A percentile compares a stretch with the other conserved stretches of the same genome.
phyloP scores from a whole-genome alignment of 495 filamentous ascomycete genomes.

The Stereocaulon alpinum region DNA sequence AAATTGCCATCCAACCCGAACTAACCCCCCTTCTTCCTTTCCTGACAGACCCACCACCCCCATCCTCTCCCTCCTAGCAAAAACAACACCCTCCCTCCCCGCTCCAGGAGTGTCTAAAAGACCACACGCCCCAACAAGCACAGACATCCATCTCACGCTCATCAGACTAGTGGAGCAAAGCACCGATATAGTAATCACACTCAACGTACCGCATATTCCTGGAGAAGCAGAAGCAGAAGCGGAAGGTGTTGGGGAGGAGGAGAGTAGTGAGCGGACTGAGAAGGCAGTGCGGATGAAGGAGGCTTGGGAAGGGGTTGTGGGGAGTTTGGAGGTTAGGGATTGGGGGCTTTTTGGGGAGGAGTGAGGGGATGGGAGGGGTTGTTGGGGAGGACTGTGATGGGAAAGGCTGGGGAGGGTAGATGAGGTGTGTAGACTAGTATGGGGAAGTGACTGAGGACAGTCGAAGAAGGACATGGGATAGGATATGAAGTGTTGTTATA shows the following conservation, averaged over 20 bases:
- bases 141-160: slow-evolving; percentile 49
- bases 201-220: slow-evolving; percentile 73
- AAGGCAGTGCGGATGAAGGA: background rate
- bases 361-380: background rate
- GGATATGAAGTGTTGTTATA: too few species aligned
- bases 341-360: slow-evolving; percentile 65
- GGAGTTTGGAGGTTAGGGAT: slow-evolving; percentile 64
- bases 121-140: slow-evolving; percentile 35
- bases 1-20: background rate
- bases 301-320: slow-evolving; percentile 40
- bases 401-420: too few species aligned
- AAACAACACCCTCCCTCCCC: slow-evolving; percentile 18
- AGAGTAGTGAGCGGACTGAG: slow-evolving; percentile 27
- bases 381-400: background rate
- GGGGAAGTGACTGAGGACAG: too few species aligned
- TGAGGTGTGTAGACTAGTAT: too few species aligned
- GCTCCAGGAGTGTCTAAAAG: slow-evolving; percentile 10
- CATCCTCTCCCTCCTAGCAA: slow-evolving; percentile 23
- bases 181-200: slow-evolving; percentile 79
- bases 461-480: too few species aligned
- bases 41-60: slow-evolving; percentile 32
- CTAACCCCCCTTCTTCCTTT: slow-evolving; percentile 12
- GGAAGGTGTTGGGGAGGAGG: slow-evolving; percentile 44
- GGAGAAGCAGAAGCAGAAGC: background rate
- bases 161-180: slow-evolving; percentile 61